Conservation (phyloP, 495 filamentous ascomycete species). For the Hapsidospora chrysogenum region DNA sequence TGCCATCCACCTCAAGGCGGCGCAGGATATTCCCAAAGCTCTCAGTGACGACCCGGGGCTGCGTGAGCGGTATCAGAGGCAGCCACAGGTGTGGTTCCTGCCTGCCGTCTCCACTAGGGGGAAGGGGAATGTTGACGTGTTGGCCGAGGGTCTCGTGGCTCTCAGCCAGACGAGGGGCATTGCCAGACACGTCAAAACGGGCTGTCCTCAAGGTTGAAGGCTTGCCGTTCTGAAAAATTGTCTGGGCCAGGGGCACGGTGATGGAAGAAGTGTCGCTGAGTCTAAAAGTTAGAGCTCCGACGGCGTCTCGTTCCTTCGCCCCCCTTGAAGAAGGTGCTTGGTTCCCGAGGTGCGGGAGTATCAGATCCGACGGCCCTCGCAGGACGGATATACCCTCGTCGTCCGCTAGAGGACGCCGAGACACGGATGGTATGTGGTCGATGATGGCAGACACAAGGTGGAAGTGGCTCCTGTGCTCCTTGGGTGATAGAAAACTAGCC, state of each 20-base stretch:
- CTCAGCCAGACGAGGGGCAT: background rate
- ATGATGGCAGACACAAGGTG: background rate
- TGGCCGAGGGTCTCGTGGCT: background rate
- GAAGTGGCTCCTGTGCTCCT: background rate
- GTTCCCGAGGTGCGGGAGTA: background rate
- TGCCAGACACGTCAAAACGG: background rate
- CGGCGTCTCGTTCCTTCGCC: background rate
- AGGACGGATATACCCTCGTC: conserved; percentile 1
- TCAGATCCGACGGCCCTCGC: background rate
- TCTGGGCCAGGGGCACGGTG: conserved; percentile 3
- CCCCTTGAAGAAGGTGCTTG: background rate
- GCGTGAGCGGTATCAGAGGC: conserved; percentile 47
- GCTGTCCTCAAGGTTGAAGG: background rate
- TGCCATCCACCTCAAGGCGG: conserved; percentile 35
- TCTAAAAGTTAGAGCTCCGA: background rate
- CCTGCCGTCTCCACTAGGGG: background rate
- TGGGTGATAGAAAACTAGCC: background rate
- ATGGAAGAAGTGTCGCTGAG: background rate
- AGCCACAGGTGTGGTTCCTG: conserved; percentile 11
- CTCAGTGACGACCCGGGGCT: conserved; percentile 41
- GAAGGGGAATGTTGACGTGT: background rate
- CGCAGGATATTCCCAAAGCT: conserved; percentile 76
- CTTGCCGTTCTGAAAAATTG: conserved; percentile 2
- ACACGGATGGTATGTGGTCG: background rate
- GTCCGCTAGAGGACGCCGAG: background rate